These are phyloP conservation scores for Nakazawaea wyomingensis DNA, from an alignment of 805 yeast genomes.

Conservation along the genomic window DNA sequence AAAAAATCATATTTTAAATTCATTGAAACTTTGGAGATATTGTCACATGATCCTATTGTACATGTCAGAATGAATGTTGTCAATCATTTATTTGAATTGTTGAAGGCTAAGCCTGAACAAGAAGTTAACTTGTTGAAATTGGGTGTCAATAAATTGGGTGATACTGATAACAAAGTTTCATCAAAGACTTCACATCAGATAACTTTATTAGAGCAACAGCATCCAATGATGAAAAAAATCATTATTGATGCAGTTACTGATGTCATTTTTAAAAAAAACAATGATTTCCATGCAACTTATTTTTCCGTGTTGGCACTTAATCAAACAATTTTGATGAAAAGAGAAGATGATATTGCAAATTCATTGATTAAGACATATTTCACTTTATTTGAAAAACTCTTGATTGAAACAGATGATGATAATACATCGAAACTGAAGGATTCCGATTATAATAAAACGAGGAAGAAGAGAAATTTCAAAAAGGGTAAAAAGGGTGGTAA, in stretches of 20 bases:
- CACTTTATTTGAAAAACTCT: constrained; percentile 75
- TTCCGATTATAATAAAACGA: constrained; percentile 49
- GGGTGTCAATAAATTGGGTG: constrained; percentile 94
- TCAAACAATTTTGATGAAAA: constrained; percentile 81
- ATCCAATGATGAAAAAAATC: constrained; percentile 91
- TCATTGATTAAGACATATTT: constrained; percentile 78
- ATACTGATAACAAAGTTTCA: constrained; percentile 82
- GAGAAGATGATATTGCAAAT: constrained; percentile 80
- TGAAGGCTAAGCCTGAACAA: constrained; percentile 90
- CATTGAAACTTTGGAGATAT: constrained; percentile 67
- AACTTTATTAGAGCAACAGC: constrained; percentile 77
- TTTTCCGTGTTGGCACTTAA: constrained; percentile 84
- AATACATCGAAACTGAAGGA: constrained; percentile 29
- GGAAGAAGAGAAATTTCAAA: constrained; percentile 71
- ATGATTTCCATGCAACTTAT: constrained; percentile 84
- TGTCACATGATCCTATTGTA: constrained; percentile 87
- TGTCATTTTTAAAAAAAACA: constrained; percentile 63
- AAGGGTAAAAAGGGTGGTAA: constrained; percentile 87
- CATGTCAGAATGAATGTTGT: constrained; percentile 80
- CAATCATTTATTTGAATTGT: constrained; percentile 70
- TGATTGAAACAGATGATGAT: constrained; percentile 52
- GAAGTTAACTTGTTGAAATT: constrained; percentile 84
- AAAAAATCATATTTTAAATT: constrained; percentile 73
- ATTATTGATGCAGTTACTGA: constrained; percentile 78
- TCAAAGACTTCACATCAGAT: constrained; percentile 82